phyloP scores from a whole-genome alignment of 2,329 filamentous ascomycete species.

The Dryadomyces quercivorus region DNA sequence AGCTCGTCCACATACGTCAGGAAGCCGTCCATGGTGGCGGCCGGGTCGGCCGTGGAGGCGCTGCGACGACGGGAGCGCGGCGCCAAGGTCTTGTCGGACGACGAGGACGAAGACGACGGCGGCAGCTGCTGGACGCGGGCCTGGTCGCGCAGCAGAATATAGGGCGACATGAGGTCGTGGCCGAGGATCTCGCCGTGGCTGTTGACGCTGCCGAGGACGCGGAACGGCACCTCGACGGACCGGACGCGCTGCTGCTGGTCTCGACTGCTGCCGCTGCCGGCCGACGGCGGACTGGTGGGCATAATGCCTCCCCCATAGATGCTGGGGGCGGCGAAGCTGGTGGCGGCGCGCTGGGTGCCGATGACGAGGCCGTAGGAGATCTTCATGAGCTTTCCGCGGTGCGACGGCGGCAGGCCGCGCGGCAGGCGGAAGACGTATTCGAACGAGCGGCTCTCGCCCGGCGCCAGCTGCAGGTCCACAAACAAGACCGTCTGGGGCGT shows the following conservation, averaged over 20 bases:
- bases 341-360: slow-evolving; percentile 77
- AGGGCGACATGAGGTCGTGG: slow-evolving; percentile 89
- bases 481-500: slow-evolving; percentile 94
- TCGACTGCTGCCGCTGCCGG: background rate
- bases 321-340: slow-evolving; percentile 16
- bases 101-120: background rate
- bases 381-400: slow-evolving; percentile 88
- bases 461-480: slow-evolving; percentile 76
- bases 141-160: slow-evolving; percentile 76
- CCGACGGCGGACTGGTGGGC: background rate
- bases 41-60: background rate
- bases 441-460: slow-evolving; percentile 79
- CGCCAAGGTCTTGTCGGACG: too few relatives aligned
- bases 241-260: slow-evolving; percentile 71
- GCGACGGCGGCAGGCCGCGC: slow-evolving; percentile 77
- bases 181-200: slow-evolving; percentile 76
- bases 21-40: slow-evolving; percentile 51
- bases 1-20: slow-evolving; percentile 67
- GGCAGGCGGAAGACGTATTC: slow-evolving; percentile 81
- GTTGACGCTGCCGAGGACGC: slow-evolving; percentile 87
- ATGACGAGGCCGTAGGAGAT: slow-evolving; percentile 85
- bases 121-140: slow-evolving; percentile 44
- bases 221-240: slow-evolving; percentile 85
- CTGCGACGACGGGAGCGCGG: too few relatives aligned
- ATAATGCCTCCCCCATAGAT: background rate